Evolutionary conservation across 75 land plant genomes (phyloP), one percentile per base, ranked within the genome.

Genomic region (Selaginella moellendorffii): DNA sequence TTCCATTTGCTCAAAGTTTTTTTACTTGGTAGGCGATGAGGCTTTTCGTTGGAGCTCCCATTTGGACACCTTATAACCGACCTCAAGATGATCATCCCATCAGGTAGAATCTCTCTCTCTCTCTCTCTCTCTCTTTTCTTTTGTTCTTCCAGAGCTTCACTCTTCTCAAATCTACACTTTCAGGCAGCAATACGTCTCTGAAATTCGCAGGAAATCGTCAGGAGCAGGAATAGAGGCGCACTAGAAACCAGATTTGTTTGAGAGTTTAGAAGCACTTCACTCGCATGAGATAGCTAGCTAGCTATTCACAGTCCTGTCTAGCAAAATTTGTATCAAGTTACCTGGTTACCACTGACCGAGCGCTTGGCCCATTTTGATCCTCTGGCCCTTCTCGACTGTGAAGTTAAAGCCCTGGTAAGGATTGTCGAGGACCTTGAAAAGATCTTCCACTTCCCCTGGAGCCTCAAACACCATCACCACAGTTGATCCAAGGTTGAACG

Each of bases 401-500:
- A 92, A 92, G 19, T 54, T 74, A 68, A 92, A 88, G 2, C 81
- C 77, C 27, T 77, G 72, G 18, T 36, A 36, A 36, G 67, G 27
- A 17, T 56, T 25, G 1, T 31, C 70, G 1, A 31, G 24, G 8
- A 69, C 62, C 27, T 54, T 30, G 5, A 36, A 36, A 5, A 36
- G 46, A 54, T 28, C 27, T 62, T 54, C 27, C 62, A 52, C 27
- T 70, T 64, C 12, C 59, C 64, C 14, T 24, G 96, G 96, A 46
- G 96, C 98, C 69, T 93, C 83, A 62, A 93, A 89, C 23, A 93
- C 82, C 23, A 93, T 85, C 26, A 93, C 87, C 18, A 93, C 98
- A 0, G 98, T 93, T 17, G 98, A 93, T 28, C 98, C 98, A 83
- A 93, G 68, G 76, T 89, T 88, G 77, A 93, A 93, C 25, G 77